phyloP scores from a whole-genome alignment of 345 rosid genomes.

The Dipteronia dyeriana region DNA sequence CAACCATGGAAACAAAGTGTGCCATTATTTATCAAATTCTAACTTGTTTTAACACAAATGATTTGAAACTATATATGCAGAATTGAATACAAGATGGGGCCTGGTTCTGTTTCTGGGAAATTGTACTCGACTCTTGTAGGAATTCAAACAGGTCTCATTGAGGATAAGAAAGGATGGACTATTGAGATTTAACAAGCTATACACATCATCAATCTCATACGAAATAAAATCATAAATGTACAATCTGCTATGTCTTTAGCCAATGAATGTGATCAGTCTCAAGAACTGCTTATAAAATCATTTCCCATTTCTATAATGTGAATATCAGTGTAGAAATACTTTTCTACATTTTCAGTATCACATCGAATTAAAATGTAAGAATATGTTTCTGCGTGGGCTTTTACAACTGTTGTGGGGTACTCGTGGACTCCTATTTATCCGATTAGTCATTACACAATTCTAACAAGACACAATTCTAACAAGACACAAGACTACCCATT shows the following conservation, averaged over 20 bases:
- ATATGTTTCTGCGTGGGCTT: too few species aligned
- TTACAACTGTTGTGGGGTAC: too few species aligned
- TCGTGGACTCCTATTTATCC: too few species aligned
- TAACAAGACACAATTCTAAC: too few species aligned
- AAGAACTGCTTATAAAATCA: too few species aligned
- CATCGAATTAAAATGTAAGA: too few species aligned
- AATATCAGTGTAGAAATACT: too few species aligned
- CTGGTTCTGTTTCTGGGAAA: constrained; percentile 45
- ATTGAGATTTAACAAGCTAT: constrained; percentile 36
- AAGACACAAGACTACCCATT: too few species aligned
- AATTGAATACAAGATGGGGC: constrained; percentile 49
- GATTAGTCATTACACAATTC: too few species aligned
- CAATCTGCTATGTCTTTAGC: neutral
- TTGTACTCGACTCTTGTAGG: constrained; percentile 62
- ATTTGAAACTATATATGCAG: constrained; percentile 40
- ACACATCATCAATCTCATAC: neutral
- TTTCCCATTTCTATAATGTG: too few species aligned
- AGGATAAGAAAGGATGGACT: constrained; percentile 79
- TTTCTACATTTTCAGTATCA: too few species aligned
- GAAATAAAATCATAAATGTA: neutral
- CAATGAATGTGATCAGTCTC: too few species aligned
- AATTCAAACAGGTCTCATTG: constrained; percentile 64
- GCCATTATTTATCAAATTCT: neutral
- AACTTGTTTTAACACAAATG: neutral
- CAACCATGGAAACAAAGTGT: neutral